Base-by-base conservation (phyloP, 148 eudicot species). In the Chenopodium berlandieri region DNA sequence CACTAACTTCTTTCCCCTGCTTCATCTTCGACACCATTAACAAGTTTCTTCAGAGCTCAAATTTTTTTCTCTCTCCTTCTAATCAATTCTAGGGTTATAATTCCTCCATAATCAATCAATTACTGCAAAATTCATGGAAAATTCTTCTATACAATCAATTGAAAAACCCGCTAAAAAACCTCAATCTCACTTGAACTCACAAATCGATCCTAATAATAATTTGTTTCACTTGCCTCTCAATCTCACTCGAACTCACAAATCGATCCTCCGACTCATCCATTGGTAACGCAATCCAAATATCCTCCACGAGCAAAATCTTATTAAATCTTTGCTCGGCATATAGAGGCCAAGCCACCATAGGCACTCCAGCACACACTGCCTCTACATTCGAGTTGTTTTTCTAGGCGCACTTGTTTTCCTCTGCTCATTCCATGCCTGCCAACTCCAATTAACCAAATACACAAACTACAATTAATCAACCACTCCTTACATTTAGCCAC, bases 401-500 rank as follows among this genome's bases (percentile, higher is more conserved):
- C 87, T 91, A 0, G 89, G 91, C 46, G 91, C 93, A 71, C 87
- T 90, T 71, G 79, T 84, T 75, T 89, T 92, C 64, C 87, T 88
- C 71, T 88, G 94, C 81, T 95, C 97, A 85, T 78, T 88, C 98
- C 97, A 95, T 17, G 96, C 97, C 98, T 95, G 82, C 71, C 54
- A 76, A 79, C 73, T 52, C 73, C 31, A 56, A 46, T 56, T 60
- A 75, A 73, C 54, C 78, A 40, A 60, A 83, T 0, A 83, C 71
- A 23, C 4, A 74, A 40, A 74, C 31, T 27, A 27, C 22, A 52
- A 50, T 23, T 6, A 74, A 58, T 63, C 75, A 44, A 60, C 79
- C 0, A 78, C 64, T 14, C 60, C 34, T n/a, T 20, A 4, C 27
- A 80, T 63, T 30, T 56, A 71, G 23, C 9, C 9, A 46, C 9